These are phyloP conservation scores for Helotiales sp. DNA, from an alignment of 2,329 filamentous ascomycete genomes.

Conservation along the genomic window DNA sequence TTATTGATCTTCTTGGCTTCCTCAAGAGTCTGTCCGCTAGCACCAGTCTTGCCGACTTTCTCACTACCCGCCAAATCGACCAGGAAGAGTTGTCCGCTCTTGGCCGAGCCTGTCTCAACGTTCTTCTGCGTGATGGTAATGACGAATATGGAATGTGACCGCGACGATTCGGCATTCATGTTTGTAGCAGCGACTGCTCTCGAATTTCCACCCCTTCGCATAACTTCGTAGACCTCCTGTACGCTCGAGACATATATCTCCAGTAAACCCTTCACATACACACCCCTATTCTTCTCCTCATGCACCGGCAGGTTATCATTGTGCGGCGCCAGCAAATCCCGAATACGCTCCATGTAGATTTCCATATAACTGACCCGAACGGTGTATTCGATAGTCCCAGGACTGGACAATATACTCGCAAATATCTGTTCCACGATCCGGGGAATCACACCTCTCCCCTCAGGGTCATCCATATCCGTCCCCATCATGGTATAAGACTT, in stretches of 20 bases:
- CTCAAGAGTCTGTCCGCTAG: slow-evolving; percentile 94
- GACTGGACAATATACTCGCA: slow-evolving; percentile 88
- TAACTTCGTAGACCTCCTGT: slow-evolving; percentile 94
- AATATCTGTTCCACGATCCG: slow-evolving; percentile 98
- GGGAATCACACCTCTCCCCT: slow-evolving; percentile 91
- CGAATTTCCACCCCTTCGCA: slow-evolving; percentile 88
- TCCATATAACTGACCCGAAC: slow-evolving; percentile 99
- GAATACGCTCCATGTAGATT: slow-evolving; percentile 99
- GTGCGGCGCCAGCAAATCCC: slow-evolving; percentile 87
- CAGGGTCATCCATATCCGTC: slow-evolving; percentile 88
- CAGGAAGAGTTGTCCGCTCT: slow-evolving; percentile 95
- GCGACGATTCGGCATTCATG: slow-evolving; percentile 98
- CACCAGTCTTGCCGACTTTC: slow-evolving; percentile 98
- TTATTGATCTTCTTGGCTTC: slow-evolving; percentile 99
- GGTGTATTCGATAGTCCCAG: slow-evolving; percentile 96
- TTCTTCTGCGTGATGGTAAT: slow-evolving; percentile 98
- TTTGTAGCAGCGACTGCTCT: slow-evolving; percentile 95
- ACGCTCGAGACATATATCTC: slow-evolving; percentile 97
- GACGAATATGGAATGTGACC: slow-evolving; percentile 97
- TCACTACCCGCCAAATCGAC: slow-evolving; percentile 98
- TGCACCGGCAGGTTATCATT: slow-evolving; percentile 98
- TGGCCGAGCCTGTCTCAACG: slow-evolving; percentile 91
- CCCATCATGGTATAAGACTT: slow-evolving; percentile 99
- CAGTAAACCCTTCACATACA: slow-evolving; percentile 93
- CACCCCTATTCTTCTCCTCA: slow-evolving; percentile 93